A percentile compares a stretch with the other conserved stretches of the same genome.
phyloP scores from a whole-genome alignment of 2,329 filamentous ascomycete genomes.

The Aureobasidium leucospermi region DNA sequence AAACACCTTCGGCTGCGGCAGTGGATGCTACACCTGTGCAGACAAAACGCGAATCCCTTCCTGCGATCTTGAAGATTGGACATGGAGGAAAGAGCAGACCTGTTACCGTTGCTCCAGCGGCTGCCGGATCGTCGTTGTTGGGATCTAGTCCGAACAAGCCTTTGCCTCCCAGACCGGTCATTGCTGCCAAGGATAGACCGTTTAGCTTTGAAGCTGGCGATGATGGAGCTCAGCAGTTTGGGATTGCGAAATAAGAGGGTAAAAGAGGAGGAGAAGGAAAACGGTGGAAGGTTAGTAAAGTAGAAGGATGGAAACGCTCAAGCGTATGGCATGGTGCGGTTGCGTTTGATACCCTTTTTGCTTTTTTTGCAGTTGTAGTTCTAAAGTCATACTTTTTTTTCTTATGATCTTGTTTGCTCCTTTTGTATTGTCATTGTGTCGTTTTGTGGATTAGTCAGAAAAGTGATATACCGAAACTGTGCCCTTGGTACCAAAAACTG shows the following conservation, averaged over 20 bases:
- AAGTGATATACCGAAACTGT: no score
- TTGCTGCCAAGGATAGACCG: not conserved
- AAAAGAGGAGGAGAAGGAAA: not conserved
- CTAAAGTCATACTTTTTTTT: not conserved
- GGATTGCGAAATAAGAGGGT: not conserved
- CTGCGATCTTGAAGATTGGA: not conserved
- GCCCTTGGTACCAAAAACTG: no score
- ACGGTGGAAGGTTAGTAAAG: not conserved
- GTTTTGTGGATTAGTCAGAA: no score
- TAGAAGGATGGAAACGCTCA: not conserved
- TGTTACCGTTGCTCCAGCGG: not conserved
- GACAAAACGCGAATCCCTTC: not conserved
- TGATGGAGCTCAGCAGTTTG: not conserved
- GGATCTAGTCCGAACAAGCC: not conserved
- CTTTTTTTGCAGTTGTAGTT: not conserved
- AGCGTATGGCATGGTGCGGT: not conserved
- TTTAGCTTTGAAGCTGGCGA: constrained; percentile 2
- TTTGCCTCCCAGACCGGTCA: not conserved
- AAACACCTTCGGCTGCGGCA: not conserved
- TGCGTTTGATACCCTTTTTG: not conserved
- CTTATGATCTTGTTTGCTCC: not conserved
- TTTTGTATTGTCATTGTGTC: no score
- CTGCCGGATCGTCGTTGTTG: not conserved
- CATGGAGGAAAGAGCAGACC: not conserved
- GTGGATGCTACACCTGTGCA: not conserved